Evolutionary conservation across 208 protist genomes (phyloP).

Genomic region (Kentomonas sorsogonicus): DNA sequence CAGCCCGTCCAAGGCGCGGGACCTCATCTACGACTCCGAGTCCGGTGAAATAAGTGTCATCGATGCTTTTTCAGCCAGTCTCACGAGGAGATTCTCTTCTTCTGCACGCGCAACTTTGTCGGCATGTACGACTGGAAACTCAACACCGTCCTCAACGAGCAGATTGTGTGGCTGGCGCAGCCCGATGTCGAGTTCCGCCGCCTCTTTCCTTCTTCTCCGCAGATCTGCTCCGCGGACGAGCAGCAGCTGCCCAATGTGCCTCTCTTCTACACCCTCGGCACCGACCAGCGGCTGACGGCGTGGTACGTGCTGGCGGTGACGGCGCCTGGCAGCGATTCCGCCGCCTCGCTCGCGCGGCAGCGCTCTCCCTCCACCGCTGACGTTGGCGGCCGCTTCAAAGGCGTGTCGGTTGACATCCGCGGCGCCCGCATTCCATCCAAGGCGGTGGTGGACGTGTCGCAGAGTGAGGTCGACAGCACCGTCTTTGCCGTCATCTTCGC

Average conservation of each 20-base stretch:
- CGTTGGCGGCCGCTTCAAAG: slow-evolving; percentile 48
- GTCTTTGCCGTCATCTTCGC: slow-evolving; percentile 71
- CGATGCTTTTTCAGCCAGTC: slow-evolving; percentile 81
- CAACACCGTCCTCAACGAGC: slow-evolving; percentile 65
- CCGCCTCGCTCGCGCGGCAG: no score
- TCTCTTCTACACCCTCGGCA: slow-evolving; percentile 72
- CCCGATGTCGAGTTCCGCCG: slow-evolving; percentile 66
- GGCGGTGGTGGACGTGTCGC: slow-evolving; percentile 49
- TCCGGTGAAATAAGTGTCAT: slow-evolving; percentile 58
- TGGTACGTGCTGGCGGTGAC: slow-evolving; percentile 48
- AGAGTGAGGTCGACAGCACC: slow-evolving; percentile 42
- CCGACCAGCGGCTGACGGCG: slow-evolving; percentile 66
- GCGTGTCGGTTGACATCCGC: slow-evolving; percentile 55
- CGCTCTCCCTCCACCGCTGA: no score
- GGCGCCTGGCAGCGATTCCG: no score
- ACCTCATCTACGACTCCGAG: slow-evolving; percentile 65
- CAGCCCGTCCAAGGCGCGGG: slow-evolving; percentile 24
- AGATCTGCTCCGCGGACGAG: neutral
- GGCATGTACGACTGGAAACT: slow-evolving; percentile 79
- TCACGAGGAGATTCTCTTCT: slow-evolving; percentile 66
- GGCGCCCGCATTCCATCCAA: slow-evolving; percentile 63
- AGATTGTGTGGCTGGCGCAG: slow-evolving; percentile 56
- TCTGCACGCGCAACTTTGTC: slow-evolving; percentile 57
- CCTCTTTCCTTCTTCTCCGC: slow-evolving; percentile 56
- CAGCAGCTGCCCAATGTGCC: slow-evolving; percentile 19